A percentile compares a stretch with the other conserved stretches of the same genome.
Conservation (phyloP, 208 protist species). For the Crithidia brevicula region DNA sequence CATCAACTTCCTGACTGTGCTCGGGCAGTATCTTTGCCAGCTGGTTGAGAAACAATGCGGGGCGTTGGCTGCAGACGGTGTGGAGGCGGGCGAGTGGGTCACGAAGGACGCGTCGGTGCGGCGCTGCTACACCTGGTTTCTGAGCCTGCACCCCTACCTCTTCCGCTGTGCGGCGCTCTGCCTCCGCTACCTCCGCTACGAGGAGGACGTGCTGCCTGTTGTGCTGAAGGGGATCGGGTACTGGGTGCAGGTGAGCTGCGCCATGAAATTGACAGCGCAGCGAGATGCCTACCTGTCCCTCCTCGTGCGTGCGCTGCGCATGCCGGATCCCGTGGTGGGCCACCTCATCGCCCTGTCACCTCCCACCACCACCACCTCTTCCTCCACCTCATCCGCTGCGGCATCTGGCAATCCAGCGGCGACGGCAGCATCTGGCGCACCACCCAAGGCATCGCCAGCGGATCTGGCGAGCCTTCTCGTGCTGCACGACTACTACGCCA, state of each 20-base stretch:
- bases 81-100: not conserved
- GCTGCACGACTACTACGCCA: constrained; percentile 15
- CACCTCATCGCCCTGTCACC: constrained; percentile 27
- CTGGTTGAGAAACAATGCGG: constrained; percentile 15
- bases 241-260: constrained; percentile 52
- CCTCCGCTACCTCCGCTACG: constrained; percentile 34
- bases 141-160: constrained; percentile 32
- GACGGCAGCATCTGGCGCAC: not conserved
- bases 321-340: constrained; percentile 24
- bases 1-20: constrained; percentile 21
- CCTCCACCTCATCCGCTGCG: not conserved
- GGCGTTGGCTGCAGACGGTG: not conserved
- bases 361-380: not conserved
- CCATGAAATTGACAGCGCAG: constrained; percentile 37
- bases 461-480: constrained; percentile 17
- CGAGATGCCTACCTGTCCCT: constrained; percentile 53
- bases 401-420: not conserved
- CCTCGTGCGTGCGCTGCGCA: constrained; percentile 34
- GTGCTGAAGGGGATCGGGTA: constrained; percentile 49
- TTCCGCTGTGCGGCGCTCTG: constrained; percentile 28
- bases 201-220: constrained; percentile 56
- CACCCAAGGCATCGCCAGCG: not conserved
- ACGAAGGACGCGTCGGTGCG: not conserved
- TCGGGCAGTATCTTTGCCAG: constrained; percentile 33
- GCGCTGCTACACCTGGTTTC: constrained; percentile 20